These are phyloP conservation scores for Cystobasidiopsis lactophilus DNA, from an alignment of 768 basidiomycete genomes.

Conservation along the genomic window DNA sequence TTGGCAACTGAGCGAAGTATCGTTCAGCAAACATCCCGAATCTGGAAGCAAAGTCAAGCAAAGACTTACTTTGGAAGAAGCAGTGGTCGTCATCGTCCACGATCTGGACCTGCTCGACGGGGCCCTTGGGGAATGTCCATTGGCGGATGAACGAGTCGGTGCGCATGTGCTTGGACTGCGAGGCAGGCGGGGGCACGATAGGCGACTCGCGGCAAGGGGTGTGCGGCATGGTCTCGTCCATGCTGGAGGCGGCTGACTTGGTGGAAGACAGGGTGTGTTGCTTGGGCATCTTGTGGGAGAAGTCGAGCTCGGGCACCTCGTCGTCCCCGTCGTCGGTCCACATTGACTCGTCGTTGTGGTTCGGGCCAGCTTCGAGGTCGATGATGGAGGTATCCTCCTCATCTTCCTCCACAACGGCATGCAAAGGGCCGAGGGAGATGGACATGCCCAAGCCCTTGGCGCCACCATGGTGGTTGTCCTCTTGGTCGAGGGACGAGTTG, in stretches of 20 bases:
- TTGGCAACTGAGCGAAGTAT: background rate
- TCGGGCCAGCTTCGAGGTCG: background rate
- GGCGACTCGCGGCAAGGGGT: slow-evolving; percentile 7
- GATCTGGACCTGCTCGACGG: slow-evolving; percentile 1
- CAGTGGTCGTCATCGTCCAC: slow-evolving; percentile 4
- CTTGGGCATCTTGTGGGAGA: background rate
- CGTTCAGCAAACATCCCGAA: background rate
- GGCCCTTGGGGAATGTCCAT: slow-evolving; percentile 8
- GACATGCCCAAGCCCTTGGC: slow-evolving; percentile 4
- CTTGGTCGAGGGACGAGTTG: background rate
- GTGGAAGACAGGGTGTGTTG: background rate
- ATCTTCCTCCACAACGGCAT: slow-evolving; percentile 12
- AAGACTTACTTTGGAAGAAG: slow-evolving; percentile 1
- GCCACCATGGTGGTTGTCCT: background rate
- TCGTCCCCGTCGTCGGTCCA: slow-evolving; percentile 9
- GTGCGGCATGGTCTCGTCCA: slow-evolving; percentile 5
- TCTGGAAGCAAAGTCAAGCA: too few relatives aligned
- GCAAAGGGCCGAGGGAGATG: slow-evolving; percentile 5
- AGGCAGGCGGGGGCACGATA: background rate
- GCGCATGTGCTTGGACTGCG: slow-evolving; percentile 3
- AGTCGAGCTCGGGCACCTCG: slow-evolving; percentile 7
- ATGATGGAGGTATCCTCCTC: slow-evolving; percentile 6
- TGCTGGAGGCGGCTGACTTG: slow-evolving; percentile 7
- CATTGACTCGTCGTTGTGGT: background rate
- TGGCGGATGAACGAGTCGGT: slow-evolving; percentile 10